Evolutionary conservation across 148 eudicot species (phyloP), one percentile per base, ranked within the genome.

Genomic region (Diospyros kaki): DNA sequence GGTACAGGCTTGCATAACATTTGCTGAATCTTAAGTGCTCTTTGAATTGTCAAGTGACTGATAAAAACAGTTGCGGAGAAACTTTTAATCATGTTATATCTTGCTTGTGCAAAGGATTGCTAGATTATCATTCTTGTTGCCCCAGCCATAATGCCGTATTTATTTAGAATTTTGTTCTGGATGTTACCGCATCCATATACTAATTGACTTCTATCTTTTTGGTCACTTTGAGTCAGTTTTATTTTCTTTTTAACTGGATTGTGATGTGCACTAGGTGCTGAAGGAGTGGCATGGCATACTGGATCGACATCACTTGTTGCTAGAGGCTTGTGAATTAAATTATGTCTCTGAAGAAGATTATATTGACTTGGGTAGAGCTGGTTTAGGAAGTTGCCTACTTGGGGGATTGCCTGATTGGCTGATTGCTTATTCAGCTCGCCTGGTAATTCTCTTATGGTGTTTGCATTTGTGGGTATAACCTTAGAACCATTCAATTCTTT

Each of bases 361-460:
- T 81, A 86, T 95, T 78, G 97, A 92, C 14, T 77, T 95, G 80
- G 85, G 92, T 58, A 95, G 77, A 83, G 98, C 97, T 77, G 98
- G 98, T 61, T 82, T 92, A 72, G 98, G 96, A 51, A 86, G 91
- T 84, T 95, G 98, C 84, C 85, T 95, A 82, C 96, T 95, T 82
- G 94, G 88, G 64, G 98, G 94, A 67, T 79, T 94, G 79, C 98
- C 98, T 76, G 96, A 94, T 84, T 94, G 98, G 98, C 83, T 95
- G 74, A 75, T 95, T 80, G 97, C 98, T 45, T 95, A 95, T 78
- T 84, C 98, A 18, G 97, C 97, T 68, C 92, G 96, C 65, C 80
- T 95, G 94, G 98, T 95, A 81, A 51, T 50, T 50, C 15, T 12
- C 15, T 69, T 69, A 28, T 28, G 28, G 0, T 28, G 28, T 28